phyloP scores from a whole-genome alignment of 805 yeast species.

The Kregervanrija pseudodelftensis region DNA sequence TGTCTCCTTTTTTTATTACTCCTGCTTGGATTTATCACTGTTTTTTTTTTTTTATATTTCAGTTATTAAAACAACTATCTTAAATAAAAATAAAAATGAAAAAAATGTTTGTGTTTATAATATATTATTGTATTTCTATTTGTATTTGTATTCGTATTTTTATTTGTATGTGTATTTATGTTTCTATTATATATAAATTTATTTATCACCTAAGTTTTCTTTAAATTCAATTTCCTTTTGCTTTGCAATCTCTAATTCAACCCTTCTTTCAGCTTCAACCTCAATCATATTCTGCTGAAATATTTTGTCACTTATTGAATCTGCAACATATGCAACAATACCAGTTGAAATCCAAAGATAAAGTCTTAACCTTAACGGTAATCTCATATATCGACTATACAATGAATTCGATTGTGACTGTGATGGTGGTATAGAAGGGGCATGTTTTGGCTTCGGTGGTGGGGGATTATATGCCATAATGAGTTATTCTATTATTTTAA shows the following conservation, averaged over 20 bases:
- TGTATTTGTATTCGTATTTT: background rate
- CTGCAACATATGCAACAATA: conserved; percentile 25
- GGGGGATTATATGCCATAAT: too few relatives aligned
- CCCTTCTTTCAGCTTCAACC: conserved; percentile 26
- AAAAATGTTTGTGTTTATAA: background rate
- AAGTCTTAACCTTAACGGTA: conserved; percentile 25
- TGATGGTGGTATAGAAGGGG: background rate
- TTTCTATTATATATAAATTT: background rate
- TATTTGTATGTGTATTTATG: background rate
- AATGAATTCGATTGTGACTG: conserved; percentile 2
- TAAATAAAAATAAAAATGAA: background rate
- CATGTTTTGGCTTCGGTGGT: background rate
- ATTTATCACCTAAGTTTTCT: background rate
- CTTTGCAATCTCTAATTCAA: conserved; percentile 19
- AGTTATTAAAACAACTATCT: background rate
- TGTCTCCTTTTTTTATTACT: background rate
- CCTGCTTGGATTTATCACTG: background rate
- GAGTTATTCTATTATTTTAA: too few relatives aligned
- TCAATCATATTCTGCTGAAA: conserved; percentile 27
- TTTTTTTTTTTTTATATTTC: background rate
- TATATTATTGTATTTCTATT: too few relatives aligned
- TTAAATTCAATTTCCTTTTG: conserved; percentile 3
- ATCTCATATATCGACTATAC: conserved; percentile 15
- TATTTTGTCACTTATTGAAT: conserved; percentile 21
- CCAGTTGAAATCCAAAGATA: conserved; percentile 28